Evolutionary conservation across 352 stramenopile genomes (phyloP), one percentile per base, ranked within the genome.

Genomic region (Plasmopara halstedii): DNA sequence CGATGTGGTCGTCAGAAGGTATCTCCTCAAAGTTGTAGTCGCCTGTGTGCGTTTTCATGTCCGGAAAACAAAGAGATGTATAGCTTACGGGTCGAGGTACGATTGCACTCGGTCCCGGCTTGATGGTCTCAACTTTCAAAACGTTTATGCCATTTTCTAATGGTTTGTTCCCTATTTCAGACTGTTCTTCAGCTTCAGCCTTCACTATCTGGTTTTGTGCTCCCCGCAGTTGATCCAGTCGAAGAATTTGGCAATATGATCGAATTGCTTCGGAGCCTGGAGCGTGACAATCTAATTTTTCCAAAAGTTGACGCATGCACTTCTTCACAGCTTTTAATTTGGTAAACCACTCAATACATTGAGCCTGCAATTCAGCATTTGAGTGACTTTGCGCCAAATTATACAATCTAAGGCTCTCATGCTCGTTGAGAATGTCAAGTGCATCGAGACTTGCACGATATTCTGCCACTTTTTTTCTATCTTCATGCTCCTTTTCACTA

Each of bases 371-470:
- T 0, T 51, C 19, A 13, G 64, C 53, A 19, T 73, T 49, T 4
- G 63, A 49, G 23, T 79, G 62, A 2, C 51, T 49, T 43, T 61
- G 64, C 6, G 62, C 58, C 21, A 55, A 62, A n/a, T 62, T 43
- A 39, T 64, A 86, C 9, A 89, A 33, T 10, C 58, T 47, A 3
- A 74, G 61, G 26, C 70, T 87, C 54, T 87, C 74, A 10, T 54
- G 43, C 34, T 87, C 74, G 31, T 87, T 58, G 17, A 89, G 46
- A 34, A 89, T 87, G 32, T 83, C 71, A 29, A 90, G 43, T 9
- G 64, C 67, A 6, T 83, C 73, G 2, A 92, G 57, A 35, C 78
- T 89, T 22, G 53, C 45, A 19, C 70, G 71, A 50, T 87, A 92
- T 26, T 74, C 73, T 3, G 46, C 44, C 2, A 90, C 45, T 37